Conservation (phyloP, 805 yeast species). For the Candida boidinii region DNA sequence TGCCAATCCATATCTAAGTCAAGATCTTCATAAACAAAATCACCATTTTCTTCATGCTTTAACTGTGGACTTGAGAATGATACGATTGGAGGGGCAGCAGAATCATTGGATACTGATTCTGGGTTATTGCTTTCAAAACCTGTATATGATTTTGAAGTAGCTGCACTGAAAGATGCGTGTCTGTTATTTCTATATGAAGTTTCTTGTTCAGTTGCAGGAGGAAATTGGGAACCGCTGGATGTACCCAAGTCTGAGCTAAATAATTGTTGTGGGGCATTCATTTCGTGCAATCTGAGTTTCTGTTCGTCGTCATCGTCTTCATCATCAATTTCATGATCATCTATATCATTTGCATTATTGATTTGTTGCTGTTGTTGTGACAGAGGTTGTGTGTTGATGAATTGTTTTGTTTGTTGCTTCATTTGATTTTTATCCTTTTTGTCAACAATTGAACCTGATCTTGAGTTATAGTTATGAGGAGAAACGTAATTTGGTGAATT, state of each 20-base stretch:
- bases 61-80: slow-evolving; percentile 77
- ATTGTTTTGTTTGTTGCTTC: too few relatives aligned
- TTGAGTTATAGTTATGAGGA: too few relatives aligned
- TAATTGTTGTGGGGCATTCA: too few relatives aligned
- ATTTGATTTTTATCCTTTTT: too few relatives aligned
- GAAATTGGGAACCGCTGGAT: too few relatives aligned
- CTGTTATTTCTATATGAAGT: slow-evolving; percentile 25
- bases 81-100: slow-evolving; percentile 58
- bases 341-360: not conserved
- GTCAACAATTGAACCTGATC: too few relatives aligned
- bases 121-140: slow-evolving; percentile 19
- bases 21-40: slow-evolving; percentile 25
- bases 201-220: slow-evolving; percentile 2
- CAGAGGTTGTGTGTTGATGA: too few relatives aligned
- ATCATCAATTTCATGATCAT: not conserved
- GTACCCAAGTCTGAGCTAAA: too few relatives aligned
- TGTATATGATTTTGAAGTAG: slow-evolving; percentile 51
- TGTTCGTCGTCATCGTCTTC: not conserved
- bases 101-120: slow-evolving; percentile 4
- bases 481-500: too few relatives aligned
- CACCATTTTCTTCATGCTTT: slow-evolving; percentile 18
- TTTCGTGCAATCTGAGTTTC: not conserved
- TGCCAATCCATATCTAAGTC: too few relatives aligned
- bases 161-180: slow-evolving; percentile 59
- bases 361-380: too few relatives aligned